phyloP scores from a whole-genome alignment of 2,329 filamentous ascomycete genomes.

The Colletotrichum orchidophilum region DNA sequence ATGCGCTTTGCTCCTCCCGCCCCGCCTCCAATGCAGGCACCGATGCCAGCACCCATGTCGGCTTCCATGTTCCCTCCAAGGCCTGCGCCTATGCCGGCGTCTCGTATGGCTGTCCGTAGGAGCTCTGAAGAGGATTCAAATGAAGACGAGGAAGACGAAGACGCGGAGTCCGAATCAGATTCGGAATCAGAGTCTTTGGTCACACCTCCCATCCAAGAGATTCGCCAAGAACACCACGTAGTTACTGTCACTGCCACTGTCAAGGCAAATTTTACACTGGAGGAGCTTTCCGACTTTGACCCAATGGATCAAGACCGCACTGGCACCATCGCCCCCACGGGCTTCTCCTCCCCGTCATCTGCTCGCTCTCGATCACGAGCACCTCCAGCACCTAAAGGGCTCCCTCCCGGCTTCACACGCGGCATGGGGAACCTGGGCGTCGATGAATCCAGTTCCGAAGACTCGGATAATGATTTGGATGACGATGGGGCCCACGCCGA shows the following conservation, averaged over 20 bases:
- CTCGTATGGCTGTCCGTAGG: slow-evolving; percentile 9
- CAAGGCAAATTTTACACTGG: slow-evolving; percentile 48
- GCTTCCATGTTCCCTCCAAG: not conserved
- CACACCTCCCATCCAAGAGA: slow-evolving; percentile 25
- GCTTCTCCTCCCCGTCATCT: slow-evolving; percentile 56
- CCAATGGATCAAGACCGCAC: slow-evolving; percentile 54
- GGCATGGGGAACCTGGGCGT: slow-evolving; percentile 53
- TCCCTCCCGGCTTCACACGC: slow-evolving; percentile 55
- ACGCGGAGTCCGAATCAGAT: slow-evolving; percentile 32
- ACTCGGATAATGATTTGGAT: slow-evolving; percentile 48
- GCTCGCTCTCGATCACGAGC: slow-evolving; percentile 50
- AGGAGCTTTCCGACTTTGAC: slow-evolving; percentile 56
- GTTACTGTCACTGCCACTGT: not conserved
- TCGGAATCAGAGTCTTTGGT: slow-evolving; percentile 33
- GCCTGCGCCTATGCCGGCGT: not conserved
- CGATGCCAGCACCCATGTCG: not conserved
- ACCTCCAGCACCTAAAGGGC: slow-evolving; percentile 38
- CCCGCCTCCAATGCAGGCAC: slow-evolving; percentile 23
- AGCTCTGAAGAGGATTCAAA: slow-evolving; percentile 24
- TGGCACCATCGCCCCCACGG: slow-evolving; percentile 53
- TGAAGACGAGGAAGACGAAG: slow-evolving; percentile 34
- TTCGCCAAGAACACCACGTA: slow-evolving; percentile 14
- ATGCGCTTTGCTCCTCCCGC: slow-evolving; percentile 9
- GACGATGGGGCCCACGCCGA: slow-evolving; percentile 47
- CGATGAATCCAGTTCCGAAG: slow-evolving; percentile 49